These are phyloP conservation scores for Penicillium sp. DNA, from an alignment of 2,329 filamentous ascomycete species.

Conservation along the genomic window DNA sequence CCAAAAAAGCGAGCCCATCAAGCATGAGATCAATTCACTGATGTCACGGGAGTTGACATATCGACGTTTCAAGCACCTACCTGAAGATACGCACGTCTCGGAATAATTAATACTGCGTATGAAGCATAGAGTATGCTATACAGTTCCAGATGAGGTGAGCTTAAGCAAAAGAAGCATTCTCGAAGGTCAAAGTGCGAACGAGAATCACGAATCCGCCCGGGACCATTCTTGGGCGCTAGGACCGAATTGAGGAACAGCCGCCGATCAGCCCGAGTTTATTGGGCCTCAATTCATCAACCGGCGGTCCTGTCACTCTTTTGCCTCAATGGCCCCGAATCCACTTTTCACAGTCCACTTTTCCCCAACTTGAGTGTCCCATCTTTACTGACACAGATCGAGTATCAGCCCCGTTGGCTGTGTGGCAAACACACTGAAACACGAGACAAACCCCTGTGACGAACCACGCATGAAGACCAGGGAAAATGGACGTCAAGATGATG, in stretches of 20 bases:
- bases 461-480: not conserved
- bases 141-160: too few species aligned
- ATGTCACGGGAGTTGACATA: too few species aligned
- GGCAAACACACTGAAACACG: slow-evolving; percentile 10
- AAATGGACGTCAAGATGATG: not conserved
- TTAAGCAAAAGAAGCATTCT: not conserved
- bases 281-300: slow-evolving; percentile 4
- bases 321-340: slow-evolving; percentile 1
- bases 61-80: too few species aligned
- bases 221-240: not conserved
- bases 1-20: too few species aligned
- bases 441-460: not conserved
- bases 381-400: slow-evolving; percentile 12
- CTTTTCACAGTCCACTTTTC: slow-evolving; percentile 3
- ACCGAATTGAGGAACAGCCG: not conserved
- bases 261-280: slow-evolving; percentile 1
- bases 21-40: too few species aligned
- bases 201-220: not conserved
- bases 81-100: too few species aligned
- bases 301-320: not conserved
- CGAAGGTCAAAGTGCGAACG: not conserved
- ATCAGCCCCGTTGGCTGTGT: slow-evolving; percentile 8
- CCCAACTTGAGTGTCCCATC: not conserved
- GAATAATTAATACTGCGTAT: too few species aligned
- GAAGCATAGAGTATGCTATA: too few species aligned